Percentiles rank a stretch among this genome's conserved stretches.
Conservation (phyloP, 108 stramenopile species). For the Cyclotella sp. region DNA sequence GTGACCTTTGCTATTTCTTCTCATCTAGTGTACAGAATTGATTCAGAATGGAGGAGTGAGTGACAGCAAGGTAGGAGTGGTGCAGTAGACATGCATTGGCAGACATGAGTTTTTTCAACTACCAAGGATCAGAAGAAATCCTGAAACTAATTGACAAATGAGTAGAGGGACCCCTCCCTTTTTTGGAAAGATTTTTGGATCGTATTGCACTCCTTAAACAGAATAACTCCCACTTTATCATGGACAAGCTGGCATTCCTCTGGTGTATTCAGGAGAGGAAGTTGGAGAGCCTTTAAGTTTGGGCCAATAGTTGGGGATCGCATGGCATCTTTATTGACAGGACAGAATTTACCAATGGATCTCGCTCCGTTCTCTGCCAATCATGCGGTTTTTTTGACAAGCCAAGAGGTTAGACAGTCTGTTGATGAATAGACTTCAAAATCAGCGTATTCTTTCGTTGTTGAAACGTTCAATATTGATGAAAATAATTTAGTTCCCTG, state of each 20-base stretch:
- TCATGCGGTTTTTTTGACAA: not conserved
- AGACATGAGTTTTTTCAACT: conserved; percentile 50
- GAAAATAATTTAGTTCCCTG: not conserved
- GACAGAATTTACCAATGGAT: conserved; percentile 28
- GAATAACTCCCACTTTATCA: conserved; percentile 53
- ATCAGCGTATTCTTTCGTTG: not conserved
- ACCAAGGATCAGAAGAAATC: conserved; percentile 37
- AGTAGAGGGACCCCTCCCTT: conserved; percentile 45
- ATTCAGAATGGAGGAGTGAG: conserved; percentile 36
- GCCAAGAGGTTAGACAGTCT: conserved; percentile 3
- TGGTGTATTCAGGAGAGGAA: conserved; percentile 54
- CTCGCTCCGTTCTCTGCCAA: conserved; percentile 29
- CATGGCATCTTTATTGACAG: conserved; percentile 33
- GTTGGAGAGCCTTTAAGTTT: conserved; percentile 57
- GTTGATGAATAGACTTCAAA: not conserved
- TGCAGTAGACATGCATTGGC: conserved; percentile 33
- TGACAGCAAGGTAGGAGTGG: conserved; percentile 53
- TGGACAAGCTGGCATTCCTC: conserved; percentile 51
- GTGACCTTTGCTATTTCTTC: conserved; percentile 53
- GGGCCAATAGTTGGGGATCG: conserved; percentile 55
- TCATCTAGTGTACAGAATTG: conserved; percentile 54
- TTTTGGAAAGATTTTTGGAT: conserved; percentile 37
- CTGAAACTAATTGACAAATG: conserved; percentile 50
- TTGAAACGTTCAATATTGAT: not conserved
- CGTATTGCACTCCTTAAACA: conserved; percentile 50